Evolutionary conservation across 164 flowering plant species (phyloP).

Genomic region (Magnolia changhungtana): DNA sequence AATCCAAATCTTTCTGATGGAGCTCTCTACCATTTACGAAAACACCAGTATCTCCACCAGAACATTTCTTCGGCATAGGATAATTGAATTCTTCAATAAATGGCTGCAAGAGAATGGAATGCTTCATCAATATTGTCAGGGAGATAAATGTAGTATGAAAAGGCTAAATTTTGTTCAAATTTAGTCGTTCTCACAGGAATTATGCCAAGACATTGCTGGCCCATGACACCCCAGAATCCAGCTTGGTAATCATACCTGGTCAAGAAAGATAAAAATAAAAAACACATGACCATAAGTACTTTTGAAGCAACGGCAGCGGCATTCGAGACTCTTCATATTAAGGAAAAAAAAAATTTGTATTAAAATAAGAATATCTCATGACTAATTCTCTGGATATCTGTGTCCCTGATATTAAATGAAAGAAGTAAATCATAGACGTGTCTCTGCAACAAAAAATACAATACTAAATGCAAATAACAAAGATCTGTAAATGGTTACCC

Average conservation of each 20-base stretch:
- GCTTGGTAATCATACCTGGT: constrained; percentile 86
- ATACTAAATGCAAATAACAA: background rate
- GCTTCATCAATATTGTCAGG: constrained; percentile 3
- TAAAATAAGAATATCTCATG: background rate
- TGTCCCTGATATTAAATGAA: background rate
- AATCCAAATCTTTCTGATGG: constrained; percentile 74
- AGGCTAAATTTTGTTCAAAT: background rate
- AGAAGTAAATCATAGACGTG: background rate
- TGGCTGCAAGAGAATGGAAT: constrained; percentile 55
- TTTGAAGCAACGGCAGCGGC: background rate
- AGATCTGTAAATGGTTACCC: background rate
- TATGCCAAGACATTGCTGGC: constrained; percentile 84
- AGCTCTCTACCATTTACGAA: constrained; percentile 93
- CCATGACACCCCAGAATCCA: constrained; percentile 97
- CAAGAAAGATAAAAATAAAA: constrained; percentile 1
- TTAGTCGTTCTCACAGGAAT: constrained; percentile 59
- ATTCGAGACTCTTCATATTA: constrained; percentile 1
- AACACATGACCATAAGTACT: background rate
- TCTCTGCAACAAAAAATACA: background rate
- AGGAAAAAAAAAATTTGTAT: constrained; percentile 3
- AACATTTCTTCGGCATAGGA: constrained; percentile 70
- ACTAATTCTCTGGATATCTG: background rate
- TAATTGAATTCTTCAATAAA: constrained; percentile 77
- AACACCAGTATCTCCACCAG: constrained; percentile 77
- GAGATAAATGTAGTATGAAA: background rate